Base-by-base conservation (phyloP, 1,284 basidiomycete species). In the Irpex sp. region DNA sequence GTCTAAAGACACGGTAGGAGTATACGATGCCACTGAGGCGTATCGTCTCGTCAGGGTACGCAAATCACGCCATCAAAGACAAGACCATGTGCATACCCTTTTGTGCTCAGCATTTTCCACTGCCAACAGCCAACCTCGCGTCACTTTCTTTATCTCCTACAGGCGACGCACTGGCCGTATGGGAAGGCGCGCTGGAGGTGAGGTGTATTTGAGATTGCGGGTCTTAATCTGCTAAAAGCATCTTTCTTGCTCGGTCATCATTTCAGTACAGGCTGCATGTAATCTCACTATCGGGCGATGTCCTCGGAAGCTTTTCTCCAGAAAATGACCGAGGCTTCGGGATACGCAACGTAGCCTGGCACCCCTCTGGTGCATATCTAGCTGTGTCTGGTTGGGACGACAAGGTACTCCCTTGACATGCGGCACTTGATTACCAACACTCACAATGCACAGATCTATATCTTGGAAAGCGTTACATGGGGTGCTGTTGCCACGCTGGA, bases 351-450 rank as follows among this genome's bases (percentile, higher is more conserved):
- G 86, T 89, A 0, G 78, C 83, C 9, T 96, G 94, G 94, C 90
- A 94, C 73, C 94, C 94, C 1, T 88, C 81, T 57, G 92, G 93
- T 1, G 79, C 84, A 68, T 94, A 90, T 71, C 77, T 95, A 5
- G 89, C 88, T 1, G 78, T 94, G 0, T 87, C 86, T 9, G 94
- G 94, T 5, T 94, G 89, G 84, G 92, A 95, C 73, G 91, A 94
- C 68, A 93, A 89, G 77, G 92, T 89, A 62, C 68, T 31, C 37
- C 43, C 8, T 3, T 21, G 13, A 58, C 21, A 51, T 39, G 19
- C 17, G 49, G 35, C 8, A 17, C 26, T 36, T 39, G 26, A 4
- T 11, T 61, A 31, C 39, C 13, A 11, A 17, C 15, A 26, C 62
- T n/a, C 21, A 47, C 46, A 37, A 21, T 46, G 8, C 11, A 3